A percentile compares a stretch with the other conserved stretches of the same genome.
Conservation (phyloP, 148 eudicot genomes). For the Rhododendron molle region DNA sequence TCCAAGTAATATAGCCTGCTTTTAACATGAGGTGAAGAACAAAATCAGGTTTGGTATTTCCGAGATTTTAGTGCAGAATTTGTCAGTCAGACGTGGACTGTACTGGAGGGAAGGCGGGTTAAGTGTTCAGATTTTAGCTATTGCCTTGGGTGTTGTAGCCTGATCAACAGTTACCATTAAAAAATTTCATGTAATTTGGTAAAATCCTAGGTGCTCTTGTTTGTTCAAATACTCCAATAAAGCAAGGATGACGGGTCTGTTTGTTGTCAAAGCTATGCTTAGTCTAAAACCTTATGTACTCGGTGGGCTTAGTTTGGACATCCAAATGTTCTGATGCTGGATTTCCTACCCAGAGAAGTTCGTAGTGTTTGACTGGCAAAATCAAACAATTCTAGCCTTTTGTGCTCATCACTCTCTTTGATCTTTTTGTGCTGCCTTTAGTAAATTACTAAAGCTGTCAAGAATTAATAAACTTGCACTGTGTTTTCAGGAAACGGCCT, state of each 20-base stretch:
- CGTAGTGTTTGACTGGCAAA: neutral
- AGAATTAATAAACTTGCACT: neutral
- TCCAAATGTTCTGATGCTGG: neutral
- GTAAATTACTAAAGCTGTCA: neutral
- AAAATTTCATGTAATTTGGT: neutral
- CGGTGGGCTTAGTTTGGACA: neutral
- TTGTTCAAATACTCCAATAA: neutral
- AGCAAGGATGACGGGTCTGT: neutral
- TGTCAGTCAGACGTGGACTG: neutral
- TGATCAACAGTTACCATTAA: neutral
- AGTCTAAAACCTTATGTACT: neutral
- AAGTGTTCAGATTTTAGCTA: neutral
- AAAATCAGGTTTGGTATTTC: neutral
- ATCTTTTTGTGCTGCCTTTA: neutral
- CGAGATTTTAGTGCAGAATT: neutral
- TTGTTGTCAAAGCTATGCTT: constrained; percentile 1
- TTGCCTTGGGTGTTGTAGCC: neutral
- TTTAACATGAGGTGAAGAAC: neutral
- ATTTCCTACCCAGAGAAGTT: neutral
- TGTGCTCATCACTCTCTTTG: neutral
- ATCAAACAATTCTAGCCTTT: neutral
- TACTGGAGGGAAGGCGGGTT: neutral
- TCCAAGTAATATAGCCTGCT: neutral
- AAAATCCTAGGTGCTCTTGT: neutral
- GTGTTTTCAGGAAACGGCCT: constrained; percentile 56